phyloP scores from a whole-genome alignment of 345 rosid genomes.

The Eucalyptus pumila region DNA sequence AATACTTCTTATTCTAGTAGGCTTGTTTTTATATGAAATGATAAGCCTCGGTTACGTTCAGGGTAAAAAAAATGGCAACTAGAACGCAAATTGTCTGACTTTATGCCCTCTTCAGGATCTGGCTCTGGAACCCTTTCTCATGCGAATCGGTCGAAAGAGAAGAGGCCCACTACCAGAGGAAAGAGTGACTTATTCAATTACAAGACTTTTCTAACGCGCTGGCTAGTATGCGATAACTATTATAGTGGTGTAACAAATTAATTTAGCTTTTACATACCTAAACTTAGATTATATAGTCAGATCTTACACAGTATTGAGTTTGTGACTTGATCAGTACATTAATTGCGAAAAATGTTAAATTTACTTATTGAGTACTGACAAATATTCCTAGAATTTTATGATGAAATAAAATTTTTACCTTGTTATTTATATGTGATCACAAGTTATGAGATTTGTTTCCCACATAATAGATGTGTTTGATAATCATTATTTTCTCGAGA shows the following conservation, averaged over 20 bases:
- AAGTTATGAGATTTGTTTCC: neutral
- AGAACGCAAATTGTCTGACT: no score
- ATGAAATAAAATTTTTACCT: neutral
- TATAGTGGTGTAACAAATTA: neutral
- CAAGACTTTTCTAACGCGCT: neutral
- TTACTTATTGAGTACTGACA: neutral
- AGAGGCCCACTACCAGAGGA: no score
- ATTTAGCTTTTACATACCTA: neutral
- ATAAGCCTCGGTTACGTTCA: no score
- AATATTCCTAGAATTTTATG: neutral
- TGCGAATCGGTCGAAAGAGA: no score
- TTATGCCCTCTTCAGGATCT: no score
- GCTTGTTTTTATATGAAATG: no score
- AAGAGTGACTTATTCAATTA: neutral
- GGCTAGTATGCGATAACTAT: neutral
- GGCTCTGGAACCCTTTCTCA: no score
- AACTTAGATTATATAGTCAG: neutral
- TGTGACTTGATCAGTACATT: neutral
- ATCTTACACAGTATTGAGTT: neutral
- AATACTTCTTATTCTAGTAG: no score
- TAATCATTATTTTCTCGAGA: accelerated
- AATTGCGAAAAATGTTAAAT: neutral
- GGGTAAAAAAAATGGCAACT: no score
- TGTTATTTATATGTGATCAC: neutral
- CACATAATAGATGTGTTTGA: accelerated